Percentiles rank a stretch among this genome's conserved stretches.
Conservation (phyloP, 352 stramenopile species). For the Globisporangium parvum region DNA sequence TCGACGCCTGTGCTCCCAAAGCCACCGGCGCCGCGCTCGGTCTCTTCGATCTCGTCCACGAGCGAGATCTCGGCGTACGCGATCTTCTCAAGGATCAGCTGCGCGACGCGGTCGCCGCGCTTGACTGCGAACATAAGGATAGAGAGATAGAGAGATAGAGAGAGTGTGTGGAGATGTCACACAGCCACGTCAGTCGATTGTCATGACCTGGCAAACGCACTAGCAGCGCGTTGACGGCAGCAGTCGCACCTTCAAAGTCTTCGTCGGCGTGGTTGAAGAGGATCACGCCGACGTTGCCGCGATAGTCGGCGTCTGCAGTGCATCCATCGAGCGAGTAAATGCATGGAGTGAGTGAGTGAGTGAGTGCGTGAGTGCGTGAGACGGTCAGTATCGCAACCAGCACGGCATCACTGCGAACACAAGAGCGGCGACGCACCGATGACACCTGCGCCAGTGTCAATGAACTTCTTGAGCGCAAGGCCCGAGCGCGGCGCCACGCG, state of each 20-base stretch:
- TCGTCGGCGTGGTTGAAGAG: slow-evolving; percentile 96
- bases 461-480: slow-evolving; percentile 97
- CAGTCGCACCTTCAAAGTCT: slow-evolving; percentile 78
- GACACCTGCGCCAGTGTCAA: slow-evolving; percentile 97
- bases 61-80: slow-evolving; percentile 88
- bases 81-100: slow-evolving; percentile 97
- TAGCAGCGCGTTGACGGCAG: too few relatives aligned
- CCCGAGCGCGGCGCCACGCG: slow-evolving; percentile 87
- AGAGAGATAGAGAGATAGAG: too few relatives aligned
- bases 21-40: slow-evolving; percentile 88
- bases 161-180: background rate
- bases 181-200: background rate
- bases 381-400: too few relatives aligned
- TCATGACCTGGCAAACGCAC: too few relatives aligned
- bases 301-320: slow-evolving; percentile 93
- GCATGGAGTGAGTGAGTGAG: too few relatives aligned
- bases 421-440: slow-evolving; percentile 59
- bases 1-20: slow-evolving; percentile 95
- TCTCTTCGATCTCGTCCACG: slow-evolving; percentile 95
- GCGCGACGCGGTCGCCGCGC: slow-evolving; percentile 94
- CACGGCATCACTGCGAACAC: background rate
- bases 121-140: slow-evolving; percentile 62
- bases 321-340: background rate
- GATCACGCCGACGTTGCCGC: slow-evolving; percentile 97
- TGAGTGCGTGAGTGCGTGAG: too few relatives aligned